A percentile compares a stretch with the other conserved stretches of the same genome.
phyloP scores from a whole-genome alignment of 805 yeast species.

The Torulaspora quercuum region DNA sequence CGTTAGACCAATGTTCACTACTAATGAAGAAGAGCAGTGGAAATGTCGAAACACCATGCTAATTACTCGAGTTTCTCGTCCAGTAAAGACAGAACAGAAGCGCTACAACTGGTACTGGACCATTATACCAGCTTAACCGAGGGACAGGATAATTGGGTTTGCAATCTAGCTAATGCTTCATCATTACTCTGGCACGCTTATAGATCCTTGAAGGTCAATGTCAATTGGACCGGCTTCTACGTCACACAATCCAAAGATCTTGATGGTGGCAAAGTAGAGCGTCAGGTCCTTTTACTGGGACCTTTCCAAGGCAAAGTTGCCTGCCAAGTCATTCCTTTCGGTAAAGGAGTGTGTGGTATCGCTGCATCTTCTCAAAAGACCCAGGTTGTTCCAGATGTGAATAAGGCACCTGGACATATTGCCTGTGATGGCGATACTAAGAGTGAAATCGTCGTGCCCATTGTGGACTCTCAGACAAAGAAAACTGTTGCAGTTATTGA shows the following conservation, averaged over 20 bases:
- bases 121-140: slow-evolving; percentile 63
- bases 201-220: slow-evolving; percentile 50
- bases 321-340: slow-evolving; percentile 75
- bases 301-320: slow-evolving; percentile 98
- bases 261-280: slow-evolving; percentile 15
- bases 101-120: slow-evolving; percentile 53
- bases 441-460: slow-evolving; percentile 91
- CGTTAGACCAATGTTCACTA: too few species aligned
- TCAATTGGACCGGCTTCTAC: slow-evolving; percentile 96
- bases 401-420: slow-evolving; percentile 83
- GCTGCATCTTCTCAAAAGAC: slow-evolving; percentile 62
- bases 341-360: slow-evolving; percentile 88
- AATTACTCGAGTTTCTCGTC: slow-evolving; percentile 57
- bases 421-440: slow-evolving; percentile 96
- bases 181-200: slow-evolving; percentile 88
- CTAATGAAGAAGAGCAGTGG: too few species aligned
- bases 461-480: slow-evolving; percentile 43
- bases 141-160: slow-evolving; percentile 78
- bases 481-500: slow-evolving; percentile 73
- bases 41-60: too few species aligned
- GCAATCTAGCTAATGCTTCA: slow-evolving; percentile 82
- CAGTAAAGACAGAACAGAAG: slow-evolving; percentile 45
- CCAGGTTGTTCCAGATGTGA: slow-evolving; percentile 76
- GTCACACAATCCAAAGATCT: slow-evolving; percentile 41
- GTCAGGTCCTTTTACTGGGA: slow-evolving; percentile 61